phyloP scores from a whole-genome alignment of 2,329 filamentous ascomycete genomes.

The Arthrobotrys sinensis region DNA sequence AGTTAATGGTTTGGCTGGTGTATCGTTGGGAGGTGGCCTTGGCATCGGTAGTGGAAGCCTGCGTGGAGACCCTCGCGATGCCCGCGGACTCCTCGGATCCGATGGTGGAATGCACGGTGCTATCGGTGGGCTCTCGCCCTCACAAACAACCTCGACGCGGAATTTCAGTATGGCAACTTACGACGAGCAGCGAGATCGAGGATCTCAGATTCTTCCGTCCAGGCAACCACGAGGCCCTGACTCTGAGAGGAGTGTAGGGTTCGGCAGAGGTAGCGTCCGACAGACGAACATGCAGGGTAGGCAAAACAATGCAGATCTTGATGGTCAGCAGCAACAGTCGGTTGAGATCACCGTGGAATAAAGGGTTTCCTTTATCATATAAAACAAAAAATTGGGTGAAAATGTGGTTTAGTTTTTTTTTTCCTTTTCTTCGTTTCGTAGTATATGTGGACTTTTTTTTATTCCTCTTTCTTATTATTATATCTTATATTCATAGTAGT shows the following conservation, averaged over 20 bases:
- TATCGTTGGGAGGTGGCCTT: conserved; percentile 64
- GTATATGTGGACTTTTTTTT: conserved; percentile 57
- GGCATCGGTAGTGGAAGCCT: conserved; percentile 63
- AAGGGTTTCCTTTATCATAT: conserved; percentile 37
- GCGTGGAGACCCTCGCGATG: conserved; percentile 64
- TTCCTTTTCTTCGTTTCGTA: conserved; percentile 41
- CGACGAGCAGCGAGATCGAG: conserved; percentile 63
- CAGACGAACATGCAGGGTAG: conserved; percentile 43
- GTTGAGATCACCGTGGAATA: conserved; percentile 66
- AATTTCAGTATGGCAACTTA: conserved; percentile 64
- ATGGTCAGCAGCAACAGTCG: conserved; percentile 60
- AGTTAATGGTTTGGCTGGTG: conserved; percentile 73
- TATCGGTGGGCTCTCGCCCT: conserved; percentile 58
- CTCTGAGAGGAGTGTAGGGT: conserved; percentile 65
- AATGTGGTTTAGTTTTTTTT: conserved; percentile 47
- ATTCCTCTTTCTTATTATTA: conserved; percentile 34
- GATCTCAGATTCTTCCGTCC: conserved; percentile 63
- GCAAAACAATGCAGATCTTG: conserved; percentile 55
- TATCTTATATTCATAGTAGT: conserved; percentile 51
- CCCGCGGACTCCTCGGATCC: conserved; percentile 63
- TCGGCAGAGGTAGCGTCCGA: conserved; percentile 62
- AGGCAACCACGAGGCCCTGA: conserved; percentile 65
- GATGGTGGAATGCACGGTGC: conserved; percentile 57
- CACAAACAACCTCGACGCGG: conserved; percentile 62
- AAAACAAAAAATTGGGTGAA: conserved; percentile 41